Evolutionary conservation across 1,139 yeast species (phyloP).

Genomic region (Suhomyces bribrorum): DNA sequence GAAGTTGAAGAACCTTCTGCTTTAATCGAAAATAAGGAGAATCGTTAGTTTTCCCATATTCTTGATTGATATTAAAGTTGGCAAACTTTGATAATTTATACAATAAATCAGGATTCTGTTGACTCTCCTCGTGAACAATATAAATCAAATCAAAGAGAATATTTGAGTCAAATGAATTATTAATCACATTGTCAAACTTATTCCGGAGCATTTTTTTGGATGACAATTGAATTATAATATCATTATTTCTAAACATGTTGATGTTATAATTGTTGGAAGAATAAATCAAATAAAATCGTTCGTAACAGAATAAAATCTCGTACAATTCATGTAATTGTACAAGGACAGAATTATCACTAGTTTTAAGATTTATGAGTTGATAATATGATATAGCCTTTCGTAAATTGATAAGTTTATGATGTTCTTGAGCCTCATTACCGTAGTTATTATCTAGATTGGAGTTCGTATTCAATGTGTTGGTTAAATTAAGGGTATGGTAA

Average conservation of each 20-base stretch:
- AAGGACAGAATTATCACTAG: constrained; percentile 22
- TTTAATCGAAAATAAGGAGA: constrained; percentile 5
- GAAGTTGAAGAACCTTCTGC: constrained; percentile 6
- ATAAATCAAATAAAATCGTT: constrained; percentile 35
- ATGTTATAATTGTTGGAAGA: constrained; percentile 28
- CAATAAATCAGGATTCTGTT: constrained; percentile 14
- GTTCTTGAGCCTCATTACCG: constrained; percentile 27
- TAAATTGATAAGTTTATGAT: constrained; percentile 36
- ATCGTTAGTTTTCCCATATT: constrained; percentile 1
- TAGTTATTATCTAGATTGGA: constrained; percentile 17
- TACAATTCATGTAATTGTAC: constrained; percentile 38
- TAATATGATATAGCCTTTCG: constrained; percentile 39
- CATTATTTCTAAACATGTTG: constrained; percentile 24
- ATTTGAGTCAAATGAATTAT: constrained; percentile 14
- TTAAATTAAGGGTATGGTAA: constrained; percentile 33
- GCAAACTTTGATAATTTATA: constrained; percentile 15
- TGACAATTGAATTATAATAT: constrained; percentile 18
- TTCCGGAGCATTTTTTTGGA: constrained; percentile 13
- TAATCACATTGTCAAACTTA: constrained; percentile 9
- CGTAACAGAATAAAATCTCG: constrained; percentile 35
- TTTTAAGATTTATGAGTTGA: constrained; percentile 34
- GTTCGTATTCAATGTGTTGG: constrained; percentile 20
- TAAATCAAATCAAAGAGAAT: constrained; percentile 16
- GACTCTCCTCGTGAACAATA: constrained; percentile 19
- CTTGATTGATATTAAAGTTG: constrained; percentile 17